Evolutionary conservation across 1,284 basidiomycete species (phyloP).

Genomic region (Pyrrhoderma lamaoense): DNA sequence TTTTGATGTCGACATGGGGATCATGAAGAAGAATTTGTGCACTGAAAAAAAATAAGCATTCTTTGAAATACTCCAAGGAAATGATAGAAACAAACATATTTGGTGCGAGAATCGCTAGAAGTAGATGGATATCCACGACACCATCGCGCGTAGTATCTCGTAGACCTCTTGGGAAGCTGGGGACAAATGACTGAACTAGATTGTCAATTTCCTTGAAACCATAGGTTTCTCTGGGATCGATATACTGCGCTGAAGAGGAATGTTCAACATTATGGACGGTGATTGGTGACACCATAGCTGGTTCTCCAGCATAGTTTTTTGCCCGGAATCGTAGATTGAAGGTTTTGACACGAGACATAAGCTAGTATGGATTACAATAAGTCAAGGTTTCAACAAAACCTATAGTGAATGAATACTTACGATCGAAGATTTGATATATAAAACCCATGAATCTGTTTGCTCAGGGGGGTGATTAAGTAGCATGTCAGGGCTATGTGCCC

Average conservation of each 20-base stretch:
- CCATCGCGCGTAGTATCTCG: constrained; percentile 49
- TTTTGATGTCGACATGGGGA: constrained; percentile 55
- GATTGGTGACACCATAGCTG: constrained; percentile 29
- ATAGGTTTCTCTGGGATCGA: constrained; percentile 50
- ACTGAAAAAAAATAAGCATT: constrained; percentile 28
- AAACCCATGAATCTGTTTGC: constrained; percentile 65
- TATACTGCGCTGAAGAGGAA: constrained; percentile 23
- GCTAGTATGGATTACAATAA: neutral
- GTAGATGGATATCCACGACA: constrained; percentile 58
- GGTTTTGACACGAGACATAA: constrained; percentile 62
- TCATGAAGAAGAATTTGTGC: constrained; percentile 62
- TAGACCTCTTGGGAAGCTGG: constrained; percentile 51
- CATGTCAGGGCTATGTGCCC: constrained; percentile 55
- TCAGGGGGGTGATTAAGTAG: constrained; percentile 50
- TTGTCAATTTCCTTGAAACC: constrained; percentile 63
- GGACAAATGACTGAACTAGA: constrained; percentile 46
- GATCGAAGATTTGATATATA: constrained; percentile 67
- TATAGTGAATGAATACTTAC: neutral
- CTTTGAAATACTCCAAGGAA: neutral
- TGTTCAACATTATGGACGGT: constrained; percentile 21
- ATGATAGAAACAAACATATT: constrained; percentile 44
- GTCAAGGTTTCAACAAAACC: neutral
- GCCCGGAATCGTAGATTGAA: constrained; percentile 64
- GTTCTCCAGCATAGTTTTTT: constrained; percentile 49
- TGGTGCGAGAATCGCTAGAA: constrained; percentile 53